Evolutionary conservation across 306 rosid genomes (phyloP), one percentile per base, ranked within the genome.

Genomic region (Inga leiocalycina): DNA sequence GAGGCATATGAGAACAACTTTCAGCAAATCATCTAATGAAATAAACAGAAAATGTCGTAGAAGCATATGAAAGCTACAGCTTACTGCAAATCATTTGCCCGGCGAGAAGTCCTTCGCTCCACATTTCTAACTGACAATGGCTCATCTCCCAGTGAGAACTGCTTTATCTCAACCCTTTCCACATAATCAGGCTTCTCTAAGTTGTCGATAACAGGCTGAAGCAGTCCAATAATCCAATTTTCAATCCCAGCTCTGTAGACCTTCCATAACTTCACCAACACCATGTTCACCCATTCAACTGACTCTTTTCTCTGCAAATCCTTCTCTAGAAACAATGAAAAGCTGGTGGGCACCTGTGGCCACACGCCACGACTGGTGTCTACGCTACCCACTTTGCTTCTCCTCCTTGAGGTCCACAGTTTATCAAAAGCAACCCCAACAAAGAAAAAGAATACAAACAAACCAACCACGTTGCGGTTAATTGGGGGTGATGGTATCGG

Each of bases 281-380:
- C 99, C 99, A 97, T 97, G 77, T 97, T 97, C 81, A 97, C 99
- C 99, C 99, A 97, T 73, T 97, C 99, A 77, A 94, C 99, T 5
- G 98, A 94, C 77, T 97, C 99, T 77, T 97, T 97, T 80, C 99
- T 89, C 90, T 91, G 99, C 87, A 97, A 91, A 87, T 94, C 99
- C 93, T 94, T 91, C 72, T 97, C 99, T 84, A 97, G 76, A 79
- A 97, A 89, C 88, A 91, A 82, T 0, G 98, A 94, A 65, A 97
- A 97, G 89, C 98, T 97, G 20, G 95, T 94, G 15, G 99, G 99
- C 10, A 94, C 98, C 77, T 97, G 99, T 2, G 99, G 99, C 99
- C 98, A 92, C 49, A 88, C 94, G 37, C 91, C 94, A 3, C 90
- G 89, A 69, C 80, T 76, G 8, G 88, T 86, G 8, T 86, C 90